phyloP scores from a whole-genome alignment of 1,139 yeast genomes.

The Geotrichum phurueaensis region DNA sequence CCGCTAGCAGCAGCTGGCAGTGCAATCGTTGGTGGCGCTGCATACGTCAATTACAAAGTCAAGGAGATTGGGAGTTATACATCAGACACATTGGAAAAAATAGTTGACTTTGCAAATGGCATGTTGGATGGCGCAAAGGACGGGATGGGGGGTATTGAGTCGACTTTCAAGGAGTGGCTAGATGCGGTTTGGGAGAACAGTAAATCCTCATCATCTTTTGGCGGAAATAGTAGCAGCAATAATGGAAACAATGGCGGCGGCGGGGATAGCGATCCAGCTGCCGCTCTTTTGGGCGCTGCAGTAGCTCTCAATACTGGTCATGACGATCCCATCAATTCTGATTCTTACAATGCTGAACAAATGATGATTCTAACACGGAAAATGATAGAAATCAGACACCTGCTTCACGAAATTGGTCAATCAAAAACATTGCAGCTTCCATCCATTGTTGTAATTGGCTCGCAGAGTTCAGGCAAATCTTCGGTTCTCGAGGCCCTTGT shows the following conservation, averaged over 20 bases:
- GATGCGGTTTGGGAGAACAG: constrained; percentile 12
- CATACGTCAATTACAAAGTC: constrained; percentile 83
- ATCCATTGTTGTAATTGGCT: constrained; percentile 92
- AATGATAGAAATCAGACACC: constrained; percentile 89
- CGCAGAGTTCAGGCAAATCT: constrained; percentile 94
- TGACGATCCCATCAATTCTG: constrained; percentile 29
- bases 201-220: constrained; percentile 7
- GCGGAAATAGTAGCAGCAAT: background rate
- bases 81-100: constrained; percentile 53
- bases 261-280: constrained; percentile 29
- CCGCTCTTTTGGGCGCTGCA: constrained; percentile 35
- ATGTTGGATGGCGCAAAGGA: constrained; percentile 26
- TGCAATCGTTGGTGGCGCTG: constrained; percentile 89
- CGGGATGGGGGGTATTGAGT: constrained; percentile 23
- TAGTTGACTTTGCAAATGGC: constrained; percentile 52
- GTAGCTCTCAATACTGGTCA: constrained; percentile 32
- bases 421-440: constrained; percentile 76
- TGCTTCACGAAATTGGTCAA: constrained; percentile 70
- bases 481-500: constrained; percentile 90
- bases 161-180: constrained; percentile 25
- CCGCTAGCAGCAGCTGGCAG: constrained; percentile 68
- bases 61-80: constrained; percentile 77
- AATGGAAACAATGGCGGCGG: constrained; percentile 26
- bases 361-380: constrained; percentile 85
- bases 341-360: constrained; percentile 31